These are phyloP conservation scores for Debaryomyces sp. DNA, from an alignment of 1,139 yeast genomes.

Conservation along the genomic window DNA sequence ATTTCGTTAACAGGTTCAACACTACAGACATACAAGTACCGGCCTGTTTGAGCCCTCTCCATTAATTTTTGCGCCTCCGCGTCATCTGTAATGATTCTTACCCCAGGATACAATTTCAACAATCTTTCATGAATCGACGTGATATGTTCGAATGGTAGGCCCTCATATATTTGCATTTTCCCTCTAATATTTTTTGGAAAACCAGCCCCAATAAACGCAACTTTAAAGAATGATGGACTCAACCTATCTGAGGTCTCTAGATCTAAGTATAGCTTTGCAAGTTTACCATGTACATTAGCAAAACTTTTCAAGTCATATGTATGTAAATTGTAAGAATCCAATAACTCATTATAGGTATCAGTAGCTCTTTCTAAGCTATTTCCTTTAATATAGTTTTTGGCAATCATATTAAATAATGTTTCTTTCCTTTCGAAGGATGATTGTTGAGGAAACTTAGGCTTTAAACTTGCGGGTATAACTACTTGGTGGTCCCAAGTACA, in stretches of 20 bases:
- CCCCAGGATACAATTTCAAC: slow-evolving; percentile 79
- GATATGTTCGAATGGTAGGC: slow-evolving; percentile 84
- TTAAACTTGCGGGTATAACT: slow-evolving; percentile 56
- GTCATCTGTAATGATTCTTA: slow-evolving; percentile 70
- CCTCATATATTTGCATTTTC: slow-evolving; percentile 80
- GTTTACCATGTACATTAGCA: slow-evolving; percentile 69
- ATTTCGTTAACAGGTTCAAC: slow-evolving; percentile 70
- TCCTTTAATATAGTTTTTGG: slow-evolving; percentile 71
- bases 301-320: slow-evolving; percentile 79
- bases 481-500: slow-evolving; percentile 74
- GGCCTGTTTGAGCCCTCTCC: slow-evolving; percentile 64
- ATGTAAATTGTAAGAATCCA: slow-evolving; percentile 71
- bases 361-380: slow-evolving; percentile 77
- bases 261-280: slow-evolving; percentile 68
- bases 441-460: slow-evolving; percentile 79
- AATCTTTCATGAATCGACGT: slow-evolving; percentile 81
- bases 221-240: slow-evolving; percentile 78
- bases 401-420: slow-evolving; percentile 68
- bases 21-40: slow-evolving; percentile 69
- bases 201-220: slow-evolving; percentile 81
- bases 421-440: slow-evolving; percentile 83
- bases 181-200: slow-evolving; percentile 80
- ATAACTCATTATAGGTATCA: slow-evolving; percentile 74
- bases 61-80: slow-evolving; percentile 57
- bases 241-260: slow-evolving; percentile 73